Percentiles rank a stretch among this genome's conserved stretches.
These are phyloP conservation scores for Kwoniella dejecticola DNA, from an alignment of 768 basidiomycete genomes.

Conservation along the genomic window DNA sequence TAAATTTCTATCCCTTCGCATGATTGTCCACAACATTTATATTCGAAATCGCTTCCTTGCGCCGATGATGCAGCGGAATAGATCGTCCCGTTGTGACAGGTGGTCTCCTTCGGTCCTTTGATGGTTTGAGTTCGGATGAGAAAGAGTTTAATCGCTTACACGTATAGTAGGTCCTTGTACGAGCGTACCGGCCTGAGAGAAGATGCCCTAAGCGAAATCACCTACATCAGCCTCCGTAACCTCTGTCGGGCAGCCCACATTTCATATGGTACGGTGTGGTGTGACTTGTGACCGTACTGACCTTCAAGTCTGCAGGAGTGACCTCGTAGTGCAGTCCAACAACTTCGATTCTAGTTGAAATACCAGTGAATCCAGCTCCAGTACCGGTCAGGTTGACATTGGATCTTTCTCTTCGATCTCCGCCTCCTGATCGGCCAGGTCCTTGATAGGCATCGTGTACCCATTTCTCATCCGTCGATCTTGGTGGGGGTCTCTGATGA, in stretches of 20 bases:
- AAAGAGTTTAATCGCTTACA: constrained; percentile 67
- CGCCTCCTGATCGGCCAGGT: constrained; percentile 8
- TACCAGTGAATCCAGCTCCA: constrained; percentile 51
- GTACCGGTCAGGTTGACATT: constrained; percentile 30
- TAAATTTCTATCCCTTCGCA: constrained; percentile 13
- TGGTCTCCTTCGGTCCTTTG: neutral
- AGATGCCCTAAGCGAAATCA: constrained; percentile 66
- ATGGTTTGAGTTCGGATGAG: constrained; percentile 5
- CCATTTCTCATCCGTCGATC: constrained; percentile 51
- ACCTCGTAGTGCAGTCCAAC: constrained; percentile 91
- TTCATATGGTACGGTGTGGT: too few species aligned
- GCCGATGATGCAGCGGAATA: neutral
- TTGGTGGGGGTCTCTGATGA: constrained; percentile 47
- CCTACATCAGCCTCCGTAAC: constrained; percentile 22
- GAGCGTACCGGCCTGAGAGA: constrained; percentile 89
- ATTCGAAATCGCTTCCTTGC: neutral
- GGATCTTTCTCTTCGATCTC: constrained; percentile 15
- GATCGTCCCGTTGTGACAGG: too few species aligned
- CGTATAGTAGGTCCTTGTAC: constrained; percentile 89
- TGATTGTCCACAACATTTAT: constrained; percentile 11
- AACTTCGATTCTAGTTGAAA: constrained; percentile 69
- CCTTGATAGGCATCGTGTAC: constrained; percentile 46
- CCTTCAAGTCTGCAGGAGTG: constrained; percentile 81
- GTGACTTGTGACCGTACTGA: constrained; percentile 61
- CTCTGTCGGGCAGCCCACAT: too few species aligned